A percentile compares a stretch with the other conserved stretches of the same genome.
Evolutionary conservation across 352 stramenopile species (phyloP).

Genomic region (Phytophthora ramorum): DNA sequence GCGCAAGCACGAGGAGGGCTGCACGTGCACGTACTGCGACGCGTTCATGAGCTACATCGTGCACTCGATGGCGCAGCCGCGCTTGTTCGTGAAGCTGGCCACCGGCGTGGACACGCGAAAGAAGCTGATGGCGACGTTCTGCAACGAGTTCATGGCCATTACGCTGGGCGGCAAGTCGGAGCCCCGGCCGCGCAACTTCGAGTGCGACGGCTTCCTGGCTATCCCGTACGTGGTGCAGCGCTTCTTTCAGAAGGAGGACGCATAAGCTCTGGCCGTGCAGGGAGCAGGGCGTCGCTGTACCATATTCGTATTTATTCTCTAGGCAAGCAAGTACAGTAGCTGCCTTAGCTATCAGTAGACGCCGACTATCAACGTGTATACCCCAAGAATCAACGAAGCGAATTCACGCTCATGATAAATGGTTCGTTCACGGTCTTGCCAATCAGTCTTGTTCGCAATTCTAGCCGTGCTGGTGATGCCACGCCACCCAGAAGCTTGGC

Average conservation of each 20-base stretch:
- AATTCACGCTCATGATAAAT: background rate
- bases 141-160: constrained; percentile 56
- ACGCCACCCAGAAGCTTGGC: no score
- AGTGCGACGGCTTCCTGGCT: constrained; percentile 47
- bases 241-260: constrained; percentile 44
- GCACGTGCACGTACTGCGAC: constrained; percentile 55
- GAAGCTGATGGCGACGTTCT: constrained; percentile 56
- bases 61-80: constrained; percentile 60
- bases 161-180: constrained; percentile 42
- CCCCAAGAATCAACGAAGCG: constrained; percentile 14
- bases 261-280: background rate
- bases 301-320: constrained; percentile 25
- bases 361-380: background rate
- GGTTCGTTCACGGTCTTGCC: no score
- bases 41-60: constrained; percentile 60
- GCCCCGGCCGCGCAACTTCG: constrained; percentile 29
- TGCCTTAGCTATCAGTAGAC: constrained; percentile 1
- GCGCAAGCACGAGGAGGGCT: constrained; percentile 38
- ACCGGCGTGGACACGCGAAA: constrained; percentile 47
- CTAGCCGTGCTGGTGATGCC: no score
- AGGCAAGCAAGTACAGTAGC: constrained; percentile 9
- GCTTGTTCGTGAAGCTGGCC: constrained; percentile 52
- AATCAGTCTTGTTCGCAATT: background rate
- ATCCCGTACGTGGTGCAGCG: constrained; percentile 53
- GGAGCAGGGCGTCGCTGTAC: background rate